Conservation (phyloP, 2,329 filamentous ascomycete species). For the Trichoderma sp. region DNA sequence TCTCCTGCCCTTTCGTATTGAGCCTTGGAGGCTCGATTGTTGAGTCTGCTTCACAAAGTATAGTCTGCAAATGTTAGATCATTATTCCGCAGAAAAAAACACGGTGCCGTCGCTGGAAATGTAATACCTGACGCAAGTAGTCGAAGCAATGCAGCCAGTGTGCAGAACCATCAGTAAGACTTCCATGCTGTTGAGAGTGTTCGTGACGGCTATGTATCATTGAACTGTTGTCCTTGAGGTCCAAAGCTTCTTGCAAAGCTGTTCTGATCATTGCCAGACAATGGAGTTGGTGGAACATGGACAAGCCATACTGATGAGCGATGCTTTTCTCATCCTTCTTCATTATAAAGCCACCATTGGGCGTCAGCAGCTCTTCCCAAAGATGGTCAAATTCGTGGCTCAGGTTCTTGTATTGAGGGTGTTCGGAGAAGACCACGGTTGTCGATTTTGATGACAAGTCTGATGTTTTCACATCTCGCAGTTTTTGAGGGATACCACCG, state of each 20-base stretch:
- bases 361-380: not conserved
- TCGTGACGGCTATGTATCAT: not conserved
- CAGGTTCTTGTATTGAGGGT: not conserved
- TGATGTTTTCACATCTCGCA: not conserved
- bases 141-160: constrained; percentile 14
- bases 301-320: not conserved
- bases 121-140: constrained; percentile 18
- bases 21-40: constrained; percentile 14
- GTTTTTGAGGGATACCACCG: not conserved
- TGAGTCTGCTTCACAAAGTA: constrained; percentile 15
- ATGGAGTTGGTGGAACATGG: constrained; percentile 20
- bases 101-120: too few species aligned
- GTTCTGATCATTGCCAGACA: constrained; percentile 11
- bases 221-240: not conserved
- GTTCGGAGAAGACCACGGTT: not conserved
- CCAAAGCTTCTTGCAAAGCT: constrained; percentile 3
- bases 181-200: not conserved
- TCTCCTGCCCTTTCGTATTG: not conserved
- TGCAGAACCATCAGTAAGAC: not conserved
- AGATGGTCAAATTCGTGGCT: not conserved
- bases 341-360: not conserved
- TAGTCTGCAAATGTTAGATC: not conserved
- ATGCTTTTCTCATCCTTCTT: not conserved
- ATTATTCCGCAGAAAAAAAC: too few species aligned
- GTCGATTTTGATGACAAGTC: not conserved